These are phyloP conservation scores for Phytophthora colocasiae DNA, from an alignment of 352 stramenopile species.

Conservation along the genomic window DNA sequence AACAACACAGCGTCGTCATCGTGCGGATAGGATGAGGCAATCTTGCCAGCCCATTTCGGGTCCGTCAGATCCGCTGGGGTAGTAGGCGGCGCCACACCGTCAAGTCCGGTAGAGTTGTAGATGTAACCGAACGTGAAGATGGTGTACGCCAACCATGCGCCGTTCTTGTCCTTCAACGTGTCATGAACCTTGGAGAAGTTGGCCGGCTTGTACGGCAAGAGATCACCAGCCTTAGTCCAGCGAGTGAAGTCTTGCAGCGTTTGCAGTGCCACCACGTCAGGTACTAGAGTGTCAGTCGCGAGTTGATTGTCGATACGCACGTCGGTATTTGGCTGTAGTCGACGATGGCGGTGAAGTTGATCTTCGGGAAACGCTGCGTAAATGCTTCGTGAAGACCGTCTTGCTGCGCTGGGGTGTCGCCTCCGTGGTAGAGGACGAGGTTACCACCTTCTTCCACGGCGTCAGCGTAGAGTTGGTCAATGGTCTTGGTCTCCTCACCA, in stretches of 20 bases:
- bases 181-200: constrained; percentile 60
- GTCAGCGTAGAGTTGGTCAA: constrained; percentile 54
- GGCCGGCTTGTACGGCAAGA: constrained; percentile 54
- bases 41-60: constrained; percentile 38
- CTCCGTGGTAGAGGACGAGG: constrained; percentile 52
- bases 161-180: constrained; percentile 39
- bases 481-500: constrained; percentile 45
- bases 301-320: constrained; percentile 72
- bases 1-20: constrained; percentile 64
- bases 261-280: constrained; percentile 50
- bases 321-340: constrained; percentile 67
- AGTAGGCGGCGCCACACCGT: constrained; percentile 14
- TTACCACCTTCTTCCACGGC: constrained; percentile 54
- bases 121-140: constrained; percentile 48
- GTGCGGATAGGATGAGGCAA: constrained; percentile 58
- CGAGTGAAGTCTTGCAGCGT: constrained; percentile 42
- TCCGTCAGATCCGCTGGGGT: constrained; percentile 41
- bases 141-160: constrained; percentile 48
- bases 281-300: constrained; percentile 48
- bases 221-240: constrained; percentile 40
- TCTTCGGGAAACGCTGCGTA: constrained; percentile 32
- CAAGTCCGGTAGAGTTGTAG: constrained; percentile 41
- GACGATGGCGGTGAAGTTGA: constrained; percentile 59
- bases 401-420: constrained; percentile 40
- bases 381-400: constrained; percentile 6